Evolutionary conservation across 805 yeast genomes (phyloP), one percentile per base, ranked within the genome.

Genomic region (Starmerella gropengiesseri): DNA sequence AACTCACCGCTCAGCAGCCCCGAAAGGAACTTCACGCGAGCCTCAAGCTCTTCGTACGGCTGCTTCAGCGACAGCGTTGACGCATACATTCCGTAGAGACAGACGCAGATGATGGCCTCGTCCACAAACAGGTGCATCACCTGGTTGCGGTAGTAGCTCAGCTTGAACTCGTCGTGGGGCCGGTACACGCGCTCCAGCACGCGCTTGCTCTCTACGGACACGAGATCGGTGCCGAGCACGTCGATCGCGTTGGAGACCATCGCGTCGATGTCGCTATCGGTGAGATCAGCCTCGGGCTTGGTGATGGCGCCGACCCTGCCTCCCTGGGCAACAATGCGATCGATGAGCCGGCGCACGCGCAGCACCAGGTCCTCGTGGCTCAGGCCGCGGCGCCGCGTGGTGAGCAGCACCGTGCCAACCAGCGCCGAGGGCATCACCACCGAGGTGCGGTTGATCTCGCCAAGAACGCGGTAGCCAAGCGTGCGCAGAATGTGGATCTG

Each of bases 111-210:
- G 43, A 75, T 64, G 22, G 77, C 66, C 46, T 70, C 72, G 28
- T 69, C 65, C 26, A 74, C 70, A 45, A 75, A 67, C 55, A 74
- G 56, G 56, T 74, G 79, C 31, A 74, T 71, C 8, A 69, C 61
- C 55, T 73, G 70, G 57, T 75, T 75, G 49, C 78, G 72, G 59
- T 74, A 75, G 53, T 72, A 75, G 32, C 73, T 64, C 31, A 75
- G 63, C 57, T 73, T 78, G 59, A 75, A 70, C 9, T 74, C 60
- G 49, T 72, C 75, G 40, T 64, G 65, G 23, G 76, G 62, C 35
- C 41, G 50, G 52, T 59, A 65, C 18, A 64, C 64, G 18, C 63
- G 53, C 46, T 65, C 70, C 13, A 65, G 50, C 39, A 65, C 48
- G 23, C 55, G 59, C 48, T 57, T 55, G 21, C 48, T 51, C 22